Base-by-base conservation (phyloP, 495 filamentous ascomycete genomes). In the Neurospora terricola region DNA sequence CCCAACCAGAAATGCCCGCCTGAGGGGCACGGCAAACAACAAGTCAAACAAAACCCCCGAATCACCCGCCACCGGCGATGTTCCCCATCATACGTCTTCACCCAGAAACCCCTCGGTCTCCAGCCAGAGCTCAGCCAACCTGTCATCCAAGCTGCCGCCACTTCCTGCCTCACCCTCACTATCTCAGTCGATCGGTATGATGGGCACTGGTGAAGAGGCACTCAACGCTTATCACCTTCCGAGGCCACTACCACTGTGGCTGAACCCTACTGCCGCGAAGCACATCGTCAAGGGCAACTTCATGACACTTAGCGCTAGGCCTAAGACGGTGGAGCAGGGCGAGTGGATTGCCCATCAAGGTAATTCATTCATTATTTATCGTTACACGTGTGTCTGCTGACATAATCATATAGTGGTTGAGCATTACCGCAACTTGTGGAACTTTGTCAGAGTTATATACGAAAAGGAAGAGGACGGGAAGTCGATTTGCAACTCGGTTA, bases 301-400 rank as follows among this genome's bases (percentile, higher is more conserved):
- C 80, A 93, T 96, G 91, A 97, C 94, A 27, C 83, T 98, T 59
- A 95, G 93, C 76, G 92, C 92, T 70, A 92, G 92, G 78, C 94
- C 94, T 10, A 92, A 92, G 81, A 91, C 93, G 70, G 91, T 97
- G 37, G 94, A 97, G 80, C 87, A 92, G 73, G 94, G 93, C 39
- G 94, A 98, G 78, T 98, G 94, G 94, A 84, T 97, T 73, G 94
- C 94, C 71, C 94, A 97, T 82, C 94, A 97, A 88, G 91, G 94
- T 96, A 85, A 82, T 85, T 69, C 23, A n/a, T 71, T 42, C 39
- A 12, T 34, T 4, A 36, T 34, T 5, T 30, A 62, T 69, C 38
- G 11, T 48, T 54, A 45, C 40, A 71, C 36, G 11, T 48, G 10
- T 71, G 16, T 36, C 54, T 37, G 27, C 39, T 62, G 3, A 69